Evolutionary conservation across 495 filamentous ascomycete species (phyloP).

Genomic region (Neurospora sp.): DNA sequence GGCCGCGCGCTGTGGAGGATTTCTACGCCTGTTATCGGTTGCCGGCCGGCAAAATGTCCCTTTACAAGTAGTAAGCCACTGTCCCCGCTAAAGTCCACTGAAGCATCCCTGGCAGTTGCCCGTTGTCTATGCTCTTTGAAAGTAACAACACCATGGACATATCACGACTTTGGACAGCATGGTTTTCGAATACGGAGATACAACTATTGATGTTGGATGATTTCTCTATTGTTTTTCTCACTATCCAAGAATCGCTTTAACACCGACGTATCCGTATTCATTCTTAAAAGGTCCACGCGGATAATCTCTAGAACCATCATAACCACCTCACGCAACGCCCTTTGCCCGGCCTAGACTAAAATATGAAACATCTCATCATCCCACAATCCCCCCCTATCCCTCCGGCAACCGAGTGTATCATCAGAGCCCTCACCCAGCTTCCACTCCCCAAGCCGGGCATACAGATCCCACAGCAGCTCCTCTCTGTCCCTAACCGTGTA

Average conservation of each 20-base stretch:
- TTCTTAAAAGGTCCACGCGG: not conserved
- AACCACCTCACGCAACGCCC: not conserved
- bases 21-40: not conserved
- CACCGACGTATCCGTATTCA: not conserved
- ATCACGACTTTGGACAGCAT: not conserved
- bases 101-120: not conserved
- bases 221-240: not conserved
- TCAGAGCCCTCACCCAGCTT: conserved; percentile 4
- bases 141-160: not conserved
- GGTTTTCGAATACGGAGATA: not conserved
- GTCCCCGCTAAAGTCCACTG: not conserved
- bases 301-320: not conserved
- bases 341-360: not conserved
- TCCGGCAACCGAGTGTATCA: not conserved
- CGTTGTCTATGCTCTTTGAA: not conserved
- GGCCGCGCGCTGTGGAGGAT: not conserved
- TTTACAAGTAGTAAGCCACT: not conserved
- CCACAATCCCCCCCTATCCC: not conserved
- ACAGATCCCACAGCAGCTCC: conserved; percentile 12
- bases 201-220: not conserved
- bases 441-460: conserved; percentile 17
- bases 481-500: conserved; percentile 14
- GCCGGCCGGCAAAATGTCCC: not conserved
- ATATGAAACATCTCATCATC: not conserved
- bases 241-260: not conserved